These are phyloP conservation scores for Aspergillus calidoustus DNA, from an alignment of 2,329 filamentous ascomycete genomes.

Conservation along the genomic window DNA sequence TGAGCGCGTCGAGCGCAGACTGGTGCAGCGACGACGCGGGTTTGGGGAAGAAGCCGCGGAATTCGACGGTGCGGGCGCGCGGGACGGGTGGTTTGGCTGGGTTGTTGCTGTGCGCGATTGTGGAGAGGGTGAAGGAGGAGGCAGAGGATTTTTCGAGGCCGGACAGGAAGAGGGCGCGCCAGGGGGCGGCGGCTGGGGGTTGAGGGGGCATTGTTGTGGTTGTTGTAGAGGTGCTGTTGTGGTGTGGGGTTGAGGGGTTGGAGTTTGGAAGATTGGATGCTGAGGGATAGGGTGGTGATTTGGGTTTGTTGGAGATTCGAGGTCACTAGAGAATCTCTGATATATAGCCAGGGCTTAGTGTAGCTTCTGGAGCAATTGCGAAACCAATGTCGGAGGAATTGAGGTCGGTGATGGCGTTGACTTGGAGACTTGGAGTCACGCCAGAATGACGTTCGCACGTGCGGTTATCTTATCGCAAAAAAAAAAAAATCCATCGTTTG, in stretches of 20 bases:
- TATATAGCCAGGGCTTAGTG: not conserved
- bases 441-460: not conserved
- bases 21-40: conserved; percentile 62
- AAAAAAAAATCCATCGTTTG: not conserved
- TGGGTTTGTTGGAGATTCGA: not conserved
- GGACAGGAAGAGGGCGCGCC: conserved; percentile 32
- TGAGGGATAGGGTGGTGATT: not conserved
- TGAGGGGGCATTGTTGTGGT: conserved; percentile 11
- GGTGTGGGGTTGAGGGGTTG: not conserved
- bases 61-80: conserved; percentile 70
- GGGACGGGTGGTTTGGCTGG: conserved; percentile 29
- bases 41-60: conserved; percentile 79
- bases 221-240: not conserved
- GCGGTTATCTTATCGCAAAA: not conserved
- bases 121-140: conserved; percentile 35
- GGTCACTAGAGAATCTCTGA: no score
- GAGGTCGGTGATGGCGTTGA: not conserved
- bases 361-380: not conserved
- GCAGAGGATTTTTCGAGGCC: conserved; percentile 30
- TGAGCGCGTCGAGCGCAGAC: conserved; percentile 71
- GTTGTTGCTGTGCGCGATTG: conserved; percentile 24
- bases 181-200: conserved; percentile 25
- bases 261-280: not conserved
- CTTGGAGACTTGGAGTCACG: not conserved
- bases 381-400: not conserved